Conservation (phyloP, 2,329 filamentous ascomycete species). For the Aaosphaeria pasadenensis region DNA sequence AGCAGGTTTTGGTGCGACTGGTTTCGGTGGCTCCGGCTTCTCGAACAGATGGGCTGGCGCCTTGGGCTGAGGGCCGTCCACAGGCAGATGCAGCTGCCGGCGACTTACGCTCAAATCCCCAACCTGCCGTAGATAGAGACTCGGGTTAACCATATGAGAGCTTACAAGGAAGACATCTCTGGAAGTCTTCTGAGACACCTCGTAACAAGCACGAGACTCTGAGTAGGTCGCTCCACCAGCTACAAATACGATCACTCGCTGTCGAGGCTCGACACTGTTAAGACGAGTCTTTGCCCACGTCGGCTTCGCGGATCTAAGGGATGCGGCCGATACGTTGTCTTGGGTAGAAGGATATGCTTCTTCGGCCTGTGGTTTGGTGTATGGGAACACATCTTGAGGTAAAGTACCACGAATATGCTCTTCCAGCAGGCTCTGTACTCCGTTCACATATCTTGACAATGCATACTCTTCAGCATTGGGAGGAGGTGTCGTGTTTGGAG, state of each 20-base stretch:
- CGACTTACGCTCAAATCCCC: slow-evolving; percentile 74
- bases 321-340: slow-evolving; percentile 55
- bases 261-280: slow-evolving; percentile 73
- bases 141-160: slow-evolving; percentile 88
- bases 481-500: slow-evolving; percentile 56
- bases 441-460: slow-evolving; percentile 83
- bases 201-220: slow-evolving; percentile 85
- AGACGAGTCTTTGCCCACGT: slow-evolving; percentile 88
- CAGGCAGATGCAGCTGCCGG: slow-evolving; percentile 73
- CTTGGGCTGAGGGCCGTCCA: slow-evolving; percentile 74
- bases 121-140: slow-evolving; percentile 78
- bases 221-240: slow-evolving; percentile 94
- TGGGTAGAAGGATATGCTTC: slow-evolving; percentile 55
- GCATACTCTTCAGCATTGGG: slow-evolving; percentile 69
- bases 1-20: slow-evolving; percentile 41
- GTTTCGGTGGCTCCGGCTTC: slow-evolving; percentile 57
- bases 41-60: slow-evolving; percentile 87
- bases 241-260: slow-evolving; percentile 90
- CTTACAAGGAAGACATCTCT: slow-evolving; percentile 86
- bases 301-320: slow-evolving; percentile 85
- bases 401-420: slow-evolving; percentile 49
- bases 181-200: slow-evolving; percentile 68
- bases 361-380: slow-evolving; percentile 57
- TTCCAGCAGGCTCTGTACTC: slow-evolving; percentile 79
- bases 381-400: slow-evolving; percentile 45